Evolutionary conservation across 306 rosid species (phyloP).

Genomic region (Alnus rubra): DNA sequence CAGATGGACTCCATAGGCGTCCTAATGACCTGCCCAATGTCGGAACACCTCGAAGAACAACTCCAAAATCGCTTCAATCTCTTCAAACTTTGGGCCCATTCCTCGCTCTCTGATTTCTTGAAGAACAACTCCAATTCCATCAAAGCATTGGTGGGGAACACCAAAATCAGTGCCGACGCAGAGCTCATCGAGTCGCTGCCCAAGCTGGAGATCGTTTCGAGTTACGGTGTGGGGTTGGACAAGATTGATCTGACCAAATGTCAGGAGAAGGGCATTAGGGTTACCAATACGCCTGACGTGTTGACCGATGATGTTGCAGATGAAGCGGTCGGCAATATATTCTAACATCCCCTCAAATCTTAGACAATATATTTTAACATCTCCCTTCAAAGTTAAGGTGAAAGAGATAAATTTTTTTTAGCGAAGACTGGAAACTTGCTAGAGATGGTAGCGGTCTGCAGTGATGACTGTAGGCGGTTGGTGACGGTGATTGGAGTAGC

Average conservation of each 20-base stretch:
- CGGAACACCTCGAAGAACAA: slow-evolving; percentile 37
- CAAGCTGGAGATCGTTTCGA: slow-evolving; percentile 52
- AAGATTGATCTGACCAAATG: slow-evolving; percentile 56
- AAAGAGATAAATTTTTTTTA: too few relatives aligned
- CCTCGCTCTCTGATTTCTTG: slow-evolving; percentile 32
- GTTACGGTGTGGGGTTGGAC: slow-evolving; percentile 67
- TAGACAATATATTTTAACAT: too few relatives aligned
- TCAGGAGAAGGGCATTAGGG: slow-evolving; percentile 46
- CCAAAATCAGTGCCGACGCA: slow-evolving; percentile 51
- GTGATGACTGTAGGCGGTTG: too few relatives aligned
- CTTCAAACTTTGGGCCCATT: slow-evolving; percentile 48
- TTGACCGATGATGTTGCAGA: slow-evolving; percentile 79
- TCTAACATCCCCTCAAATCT: too few relatives aligned
- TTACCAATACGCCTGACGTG: slow-evolving; percentile 69
- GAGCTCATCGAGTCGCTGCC: slow-evolving; percentile 51
- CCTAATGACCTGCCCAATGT: slow-evolving; percentile 47
- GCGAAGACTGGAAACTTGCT: too few relatives aligned
- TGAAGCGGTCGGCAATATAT: too few relatives aligned
- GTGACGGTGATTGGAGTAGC: too few relatives aligned
- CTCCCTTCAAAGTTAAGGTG: too few relatives aligned
- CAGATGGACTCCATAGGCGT: slow-evolving; percentile 49
- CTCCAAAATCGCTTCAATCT: slow-evolving; percentile 59
- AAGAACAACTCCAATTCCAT: slow-evolving; percentile 31
- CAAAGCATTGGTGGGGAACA: slow-evolving; percentile 44
- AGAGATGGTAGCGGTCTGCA: too few relatives aligned